These are phyloP conservation scores for Bretziella fagacearum DNA, from an alignment of 2,329 filamentous ascomycete genomes.

Conservation along the genomic window DNA sequence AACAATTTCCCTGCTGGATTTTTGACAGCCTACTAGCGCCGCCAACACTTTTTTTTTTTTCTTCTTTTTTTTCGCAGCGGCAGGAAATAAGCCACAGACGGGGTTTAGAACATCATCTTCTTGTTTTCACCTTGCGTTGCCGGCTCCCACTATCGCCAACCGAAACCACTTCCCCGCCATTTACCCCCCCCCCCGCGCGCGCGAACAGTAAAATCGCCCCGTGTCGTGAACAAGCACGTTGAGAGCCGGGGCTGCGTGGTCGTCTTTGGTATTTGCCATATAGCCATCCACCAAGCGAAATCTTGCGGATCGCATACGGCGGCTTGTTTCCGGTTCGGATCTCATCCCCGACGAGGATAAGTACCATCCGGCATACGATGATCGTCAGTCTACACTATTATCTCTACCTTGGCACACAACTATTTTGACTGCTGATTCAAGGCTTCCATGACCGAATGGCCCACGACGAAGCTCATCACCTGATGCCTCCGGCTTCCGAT, in stretches of 20 bases:
- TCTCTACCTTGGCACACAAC: no score
- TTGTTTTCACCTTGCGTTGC: no score
- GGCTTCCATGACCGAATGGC: slow-evolving; percentile 11
- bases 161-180: background rate
- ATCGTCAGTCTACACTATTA: no score
- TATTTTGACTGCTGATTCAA: no score
- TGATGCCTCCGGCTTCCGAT: slow-evolving; percentile 13
- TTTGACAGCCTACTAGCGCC: no score
- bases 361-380: background rate
- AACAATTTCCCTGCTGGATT: no score
- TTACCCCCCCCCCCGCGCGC: background rate
- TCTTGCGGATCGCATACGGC: no score
- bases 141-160: background rate
- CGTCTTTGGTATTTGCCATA: background rate
- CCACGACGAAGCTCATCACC: slow-evolving; percentile 13
- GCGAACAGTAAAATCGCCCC: background rate
- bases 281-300: background rate
- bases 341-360: slow-evolving; percentile 1
- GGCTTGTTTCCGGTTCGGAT: no score
- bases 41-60: no score
- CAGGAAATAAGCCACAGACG: no score
- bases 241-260: slow-evolving; percentile 4
- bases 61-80: no score
- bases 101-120: no score
- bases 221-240: background rate